Base-by-base conservation (phyloP, 352 stramenopile genomes). In the Phytophthora nicotianae region DNA sequence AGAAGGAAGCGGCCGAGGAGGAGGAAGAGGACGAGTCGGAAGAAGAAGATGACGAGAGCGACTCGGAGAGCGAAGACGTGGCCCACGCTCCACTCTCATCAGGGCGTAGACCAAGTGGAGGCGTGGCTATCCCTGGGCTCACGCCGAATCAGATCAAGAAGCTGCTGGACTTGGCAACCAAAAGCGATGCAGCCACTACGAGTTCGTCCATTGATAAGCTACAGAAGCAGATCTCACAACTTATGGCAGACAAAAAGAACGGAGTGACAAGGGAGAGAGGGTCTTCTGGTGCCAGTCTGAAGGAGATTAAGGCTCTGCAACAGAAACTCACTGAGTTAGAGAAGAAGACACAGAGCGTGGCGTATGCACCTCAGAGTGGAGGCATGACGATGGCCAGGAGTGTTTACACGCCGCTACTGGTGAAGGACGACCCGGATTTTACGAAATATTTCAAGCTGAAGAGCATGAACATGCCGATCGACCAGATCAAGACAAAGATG, bases 361-460 rank as follows among this genome's bases (percentile, higher is more conserved):
- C 75, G n/a, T 77, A 74, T 23, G 67, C 72, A 3, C 62, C 68
- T 11, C 61, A 73, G 17, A 48, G 21, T 5, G 49, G 48, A 42
- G 29, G 20, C 19, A 47, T 65, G 33, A 59, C 62, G 41, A 47
- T 71, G 11, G 29, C 54, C 7, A 58, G 41, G 7, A 75, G 37
- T 24, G 52, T 88, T 0, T 91, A 93, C 53, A 81, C 70, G 16
- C 72, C 83, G 10, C 52, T 91, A 24, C 50, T 91, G 2, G 81
- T 93, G 16, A 87, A 83, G 45, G 78, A 92, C 41, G 84, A 94
- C 58, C 79, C 83, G 7, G 74, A 56, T 14, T 89, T 91, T 35
- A 68, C 70, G 10, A 92, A 89, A 33, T 96, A 94, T 59, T 96
- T 96, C 64, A 93, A 93, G 60, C 59, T 96, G 5, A 89, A 92